Evolutionary conservation across 345 rosid genomes (phyloP), one percentile per base, ranked within the genome.

Genomic region (Linum tenue): DNA sequence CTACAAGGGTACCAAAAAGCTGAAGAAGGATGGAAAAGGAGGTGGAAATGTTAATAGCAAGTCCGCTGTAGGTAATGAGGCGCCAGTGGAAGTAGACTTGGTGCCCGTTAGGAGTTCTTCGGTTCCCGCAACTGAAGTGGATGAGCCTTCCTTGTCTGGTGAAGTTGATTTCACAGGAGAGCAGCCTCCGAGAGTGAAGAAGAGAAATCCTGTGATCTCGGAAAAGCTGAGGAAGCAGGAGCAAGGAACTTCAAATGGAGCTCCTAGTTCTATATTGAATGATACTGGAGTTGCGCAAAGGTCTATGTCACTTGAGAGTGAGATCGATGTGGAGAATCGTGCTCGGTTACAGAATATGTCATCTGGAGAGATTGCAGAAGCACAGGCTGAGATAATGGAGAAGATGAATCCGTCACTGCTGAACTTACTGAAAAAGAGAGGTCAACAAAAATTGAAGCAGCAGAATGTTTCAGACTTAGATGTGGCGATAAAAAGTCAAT

Each of bases 371-470:
- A 87, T 89, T 73, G 85, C 84, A 8, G 72, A 86, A 80, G 90
- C 97, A 72, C 90, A 72, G 60, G 83, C 90, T 74, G 98, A 87
- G 82, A 75, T 92, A 76, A 72, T 84, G 82, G 83, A 82, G 70
- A 92, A 86, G 80, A 77, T 92, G 84, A 68, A 87, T 66, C 96
- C 94, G 74, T 73, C 86, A 38, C 71, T 92, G 63, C 69, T 92
- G 17, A 71, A 76, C 74, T 70, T 86, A 68, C 78, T 89, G 59
- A 89, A 78, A 76, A 86, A 80, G 65, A 80, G 90, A 56, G 91
- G 92, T 60, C 78, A 68, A 58, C 77, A 73, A 55, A 89, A 87
- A 69, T 15, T 77, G 65, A 87, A 83, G 71, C 78, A 73, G 72
- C 82, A 69, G 73, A 79, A 76, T 62, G 60, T 71, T 69, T 68